phyloP scores from a whole-genome alignment of 768 basidiomycete species.

The Russula griseocarnosa region DNA sequence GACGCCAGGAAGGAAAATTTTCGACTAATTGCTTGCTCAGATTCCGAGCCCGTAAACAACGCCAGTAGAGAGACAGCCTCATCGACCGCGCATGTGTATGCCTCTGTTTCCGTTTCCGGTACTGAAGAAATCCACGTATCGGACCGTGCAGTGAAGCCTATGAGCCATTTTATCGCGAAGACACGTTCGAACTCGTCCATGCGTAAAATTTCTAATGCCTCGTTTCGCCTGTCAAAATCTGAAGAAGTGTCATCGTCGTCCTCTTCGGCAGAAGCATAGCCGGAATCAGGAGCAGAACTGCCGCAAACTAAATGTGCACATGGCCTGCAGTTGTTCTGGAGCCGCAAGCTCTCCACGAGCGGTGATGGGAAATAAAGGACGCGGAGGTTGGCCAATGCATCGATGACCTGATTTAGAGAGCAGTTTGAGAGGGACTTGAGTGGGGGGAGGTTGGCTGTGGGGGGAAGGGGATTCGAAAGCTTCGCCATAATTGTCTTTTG shows the following conservation, averaged over 20 bases:
- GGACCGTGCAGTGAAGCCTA: constrained; percentile 59
- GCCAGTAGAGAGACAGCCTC: constrained; percentile 57
- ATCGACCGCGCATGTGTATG: constrained; percentile 48
- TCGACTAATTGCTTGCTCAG: constrained; percentile 46
- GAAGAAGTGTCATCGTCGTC: constrained; percentile 28
- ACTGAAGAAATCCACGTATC: constrained; percentile 44
- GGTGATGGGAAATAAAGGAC: constrained; percentile 50
- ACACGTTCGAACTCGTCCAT: constrained; percentile 63
- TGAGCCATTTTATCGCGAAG: constrained; percentile 71
- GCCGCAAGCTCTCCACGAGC: constrained; percentile 31
- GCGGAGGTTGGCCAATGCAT: constrained; percentile 44
- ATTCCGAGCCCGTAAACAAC: constrained; percentile 43
- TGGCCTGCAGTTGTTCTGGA: neutral
- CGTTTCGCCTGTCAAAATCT: constrained; percentile 29
- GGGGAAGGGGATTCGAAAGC: constrained; percentile 34
- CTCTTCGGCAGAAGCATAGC: constrained; percentile 62
- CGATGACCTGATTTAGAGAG: constrained; percentile 38
- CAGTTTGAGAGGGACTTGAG: constrained; percentile 43
- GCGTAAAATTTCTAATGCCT: constrained; percentile 46
- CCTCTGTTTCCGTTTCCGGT: constrained; percentile 37
- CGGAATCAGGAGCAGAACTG: constrained; percentile 59
- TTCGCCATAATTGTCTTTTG: constrained; percentile 9
- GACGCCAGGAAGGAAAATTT: constrained; percentile 45
- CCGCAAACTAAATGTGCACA: constrained; percentile 37
- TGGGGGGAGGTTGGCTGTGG: constrained; percentile 54